A percentile compares a stretch with the other conserved stretches of the same genome.
Conservation (phyloP, 1,284 basidiomycete genomes). For the Boletellus deceptivus region DNA sequence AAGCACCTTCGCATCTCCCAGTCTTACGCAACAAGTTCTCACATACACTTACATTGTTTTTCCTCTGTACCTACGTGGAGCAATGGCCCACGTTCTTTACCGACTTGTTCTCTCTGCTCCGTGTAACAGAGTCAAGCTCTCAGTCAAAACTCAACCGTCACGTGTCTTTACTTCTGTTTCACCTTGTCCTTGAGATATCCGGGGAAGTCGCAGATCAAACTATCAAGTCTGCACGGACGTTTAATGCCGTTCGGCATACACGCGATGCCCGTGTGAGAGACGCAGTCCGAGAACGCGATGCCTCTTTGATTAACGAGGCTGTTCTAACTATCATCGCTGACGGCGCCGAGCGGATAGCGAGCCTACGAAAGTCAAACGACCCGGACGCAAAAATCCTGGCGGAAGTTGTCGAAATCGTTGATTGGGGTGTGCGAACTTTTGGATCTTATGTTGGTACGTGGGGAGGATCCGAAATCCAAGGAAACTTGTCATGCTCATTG, state of each 20-base stretch:
- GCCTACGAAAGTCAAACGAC: slow-evolving; percentile 50
- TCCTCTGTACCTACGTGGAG: slow-evolving; percentile 85
- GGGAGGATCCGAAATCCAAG: not conserved
- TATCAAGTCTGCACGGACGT: slow-evolving; percentile 79
- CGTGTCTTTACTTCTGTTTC: slow-evolving; percentile 83
- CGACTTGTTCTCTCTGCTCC: slow-evolving; percentile 76
- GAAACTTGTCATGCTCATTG: slow-evolving; percentile 7
- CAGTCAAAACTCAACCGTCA: slow-evolving; percentile 70
- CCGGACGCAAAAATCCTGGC: slow-evolving; percentile 49
- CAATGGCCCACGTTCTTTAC: slow-evolving; percentile 83
- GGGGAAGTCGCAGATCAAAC: slow-evolving; percentile 91
- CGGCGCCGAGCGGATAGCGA: slow-evolving; percentile 59
- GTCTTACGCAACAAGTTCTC: slow-evolving; percentile 97
- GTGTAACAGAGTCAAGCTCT: slow-evolving; percentile 52
- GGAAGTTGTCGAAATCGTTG: slow-evolving; percentile 76
- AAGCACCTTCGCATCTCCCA: slow-evolving; percentile 30
- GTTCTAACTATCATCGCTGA: slow-evolving; percentile 84
- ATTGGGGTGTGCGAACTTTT: slow-evolving; percentile 88
- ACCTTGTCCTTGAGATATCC: slow-evolving; percentile 87
- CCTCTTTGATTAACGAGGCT: slow-evolving; percentile 82
- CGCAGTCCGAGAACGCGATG: slow-evolving; percentile 88
- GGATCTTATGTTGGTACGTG: slow-evolving; percentile 91
- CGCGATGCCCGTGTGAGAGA: slow-evolving; percentile 86
- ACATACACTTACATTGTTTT: slow-evolving; percentile 94
- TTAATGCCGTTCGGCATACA: slow-evolving; percentile 64